Base-by-base conservation (phyloP, 805 yeast species). In the Debaryomyces hansenii region DNA sequence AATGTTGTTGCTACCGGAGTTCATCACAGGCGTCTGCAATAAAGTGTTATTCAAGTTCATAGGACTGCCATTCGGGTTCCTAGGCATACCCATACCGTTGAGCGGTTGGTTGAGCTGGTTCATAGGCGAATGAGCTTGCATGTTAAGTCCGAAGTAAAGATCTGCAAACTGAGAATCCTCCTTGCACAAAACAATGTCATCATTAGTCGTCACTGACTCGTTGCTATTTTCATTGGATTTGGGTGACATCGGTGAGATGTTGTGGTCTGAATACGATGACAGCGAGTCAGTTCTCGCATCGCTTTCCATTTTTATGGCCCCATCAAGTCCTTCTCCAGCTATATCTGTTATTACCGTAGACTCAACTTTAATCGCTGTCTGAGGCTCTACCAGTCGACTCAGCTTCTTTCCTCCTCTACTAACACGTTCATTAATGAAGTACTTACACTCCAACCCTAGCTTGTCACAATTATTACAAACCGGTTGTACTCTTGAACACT, bases 401-500 rank as follows among this genome's bases (percentile, higher is more conserved):
- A 49, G 40, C 40, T 59, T 58, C 47, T 64, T 68, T 4, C 75
- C 74, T 12, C 77, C 76, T 45, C 78, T 57, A 46, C 77, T 74
- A 29, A 80, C 78, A 39, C 85, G 56, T 49, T 82, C 84, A 54
- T 82, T 82, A 39, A 76, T 72, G 54, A 80, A 82, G 57, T 81
- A 81, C 51, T 73, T 72, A 61, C 87, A 82, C 31, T 69, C 75
- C 34, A 71, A 54, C 2, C 70, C 70, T 41, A 74, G 62, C 46
- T 72, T 77, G 14, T 67, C 64, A 62, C 89, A 84, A 51, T 74
- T 74, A 21, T 70, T 65, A 56, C 88, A 84, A 12, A 75, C 64
- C 1, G 87, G 88, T 36, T 72, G 75, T 35, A 70, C 74, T 48
- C 83, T 73, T n/a, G 81, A 78, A 60, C 88, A 84, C 52, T 80